phyloP scores from a whole-genome alignment of 2,329 filamentous ascomycete species.

The Sarocladium kiliense region DNA sequence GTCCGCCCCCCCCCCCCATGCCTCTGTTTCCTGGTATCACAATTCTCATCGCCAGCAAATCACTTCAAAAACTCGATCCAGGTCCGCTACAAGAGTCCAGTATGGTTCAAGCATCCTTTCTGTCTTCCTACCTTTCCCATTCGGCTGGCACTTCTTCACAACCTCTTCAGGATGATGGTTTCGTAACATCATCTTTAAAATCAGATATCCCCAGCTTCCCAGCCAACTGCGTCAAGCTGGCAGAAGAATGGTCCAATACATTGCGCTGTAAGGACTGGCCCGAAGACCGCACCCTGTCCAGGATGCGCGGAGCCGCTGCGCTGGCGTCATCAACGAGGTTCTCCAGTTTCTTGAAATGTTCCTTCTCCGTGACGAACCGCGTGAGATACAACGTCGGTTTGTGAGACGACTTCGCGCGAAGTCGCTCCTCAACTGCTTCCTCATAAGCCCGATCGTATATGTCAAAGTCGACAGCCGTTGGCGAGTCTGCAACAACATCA shows the following conservation, averaged over 20 bases:
- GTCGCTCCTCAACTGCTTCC: slow-evolving; percentile 67
- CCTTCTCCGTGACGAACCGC: slow-evolving; percentile 39
- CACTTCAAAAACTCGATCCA: neutral
- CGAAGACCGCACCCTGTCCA: slow-evolving; percentile 9
- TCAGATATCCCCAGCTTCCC: slow-evolving; percentile 9
- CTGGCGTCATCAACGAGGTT: slow-evolving; percentile 29
- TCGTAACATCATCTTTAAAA: neutral
- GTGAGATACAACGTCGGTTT: slow-evolving; percentile 44
- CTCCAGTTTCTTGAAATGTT: slow-evolving; percentile 31
- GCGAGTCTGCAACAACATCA: slow-evolving; percentile 72
- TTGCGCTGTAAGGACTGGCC: slow-evolving; percentile 10
- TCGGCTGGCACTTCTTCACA: too few species aligned
- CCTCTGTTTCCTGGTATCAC: neutral
- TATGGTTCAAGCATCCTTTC: too few species aligned
- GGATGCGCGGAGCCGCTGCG: slow-evolving; percentile 9
- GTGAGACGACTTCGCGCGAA: slow-evolving; percentile 42
- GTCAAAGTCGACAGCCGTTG: slow-evolving; percentile 76
- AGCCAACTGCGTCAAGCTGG: neutral
- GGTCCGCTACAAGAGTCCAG: too few species aligned
- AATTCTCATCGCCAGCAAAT: neutral
- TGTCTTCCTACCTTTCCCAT: too few species aligned
- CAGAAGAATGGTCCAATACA: neutral
- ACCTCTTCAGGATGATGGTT: neutral
- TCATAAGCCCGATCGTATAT: slow-evolving; percentile 88
- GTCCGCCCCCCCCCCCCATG: neutral